Evolutionary conservation across 2,329 filamentous ascomycete genomes (phyloP).

Genomic region (Clonostachys chloroleuca): DNA sequence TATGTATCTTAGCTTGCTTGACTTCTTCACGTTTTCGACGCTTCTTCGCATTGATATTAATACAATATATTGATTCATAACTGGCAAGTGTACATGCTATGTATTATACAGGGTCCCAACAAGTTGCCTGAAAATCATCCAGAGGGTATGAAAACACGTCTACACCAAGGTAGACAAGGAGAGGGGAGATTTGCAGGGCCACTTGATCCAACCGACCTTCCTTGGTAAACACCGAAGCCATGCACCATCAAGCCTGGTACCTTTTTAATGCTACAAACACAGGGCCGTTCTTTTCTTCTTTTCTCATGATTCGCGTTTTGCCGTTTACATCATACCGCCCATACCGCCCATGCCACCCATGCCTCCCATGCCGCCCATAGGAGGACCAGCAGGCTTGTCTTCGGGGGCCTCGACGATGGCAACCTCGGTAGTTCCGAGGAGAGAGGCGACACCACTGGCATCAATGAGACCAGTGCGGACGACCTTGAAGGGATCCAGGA

Average conservation of each 20-base stretch:
- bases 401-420: slow-evolving; percentile 95
- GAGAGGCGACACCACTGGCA: slow-evolving; percentile 91
- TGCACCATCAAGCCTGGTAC: slow-evolving; percentile 32
- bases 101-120: slow-evolving; percentile 2
- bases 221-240: slow-evolving; percentile 42
- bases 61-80: no score
- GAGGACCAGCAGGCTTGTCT: slow-evolving; percentile 69
- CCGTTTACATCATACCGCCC: slow-evolving; percentile 57
- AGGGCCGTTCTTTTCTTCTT: no score
- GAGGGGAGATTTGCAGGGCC: slow-evolving; percentile 4
- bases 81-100: not conserved
- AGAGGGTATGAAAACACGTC: slow-evolving; percentile 3
- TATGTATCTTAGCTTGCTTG: no score
- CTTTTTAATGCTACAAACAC: not conserved
- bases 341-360: slow-evolving; percentile 61
- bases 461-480: slow-evolving; percentile 94
- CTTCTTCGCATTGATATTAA: no score
- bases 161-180: not conserved
- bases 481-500: slow-evolving; percentile 98
- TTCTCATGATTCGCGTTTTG: not conserved
- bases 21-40: no score
- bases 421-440: slow-evolving; percentile 96
- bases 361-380: slow-evolving; percentile 64
- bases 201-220: not conserved
- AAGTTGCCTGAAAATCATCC: slow-evolving; percentile 1